Evolutionary conservation across 306 rosid species (phyloP), one percentile per base, ranked within the genome.

Genomic region (Cucurbita ficifolia): DNA sequence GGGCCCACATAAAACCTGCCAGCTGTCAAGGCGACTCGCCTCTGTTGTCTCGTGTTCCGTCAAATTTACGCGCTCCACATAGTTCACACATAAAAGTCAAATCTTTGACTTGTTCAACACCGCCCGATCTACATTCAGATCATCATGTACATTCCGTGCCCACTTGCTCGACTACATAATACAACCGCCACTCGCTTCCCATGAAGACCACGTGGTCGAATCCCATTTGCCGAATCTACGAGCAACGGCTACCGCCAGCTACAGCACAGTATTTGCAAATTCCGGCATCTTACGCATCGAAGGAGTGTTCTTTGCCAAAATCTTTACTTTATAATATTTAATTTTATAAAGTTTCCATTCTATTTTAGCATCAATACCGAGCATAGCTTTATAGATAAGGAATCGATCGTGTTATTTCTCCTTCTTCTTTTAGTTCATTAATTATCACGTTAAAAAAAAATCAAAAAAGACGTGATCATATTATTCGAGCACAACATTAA

Each of bases 11-110:
- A 7, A 76, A 56, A 48, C 57, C 76, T 54, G 76, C 79, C 14
- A 54, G 60, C 75, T 72, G 83, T 56, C 80, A 81, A 21, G 75
- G 78, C 79, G 65, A 73, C 75, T 73, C 81, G 67, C 4, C 7
- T 24, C 51, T 29, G 10, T 42, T 19, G 51, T 36, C 78, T 12
- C 79, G 36, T 75, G 71, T 45, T 72, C 81, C 82, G 77, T 73
- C 76, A 68, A 46, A n/a, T 75, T 60, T 48, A 72, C 82, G 72
- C 72, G 77, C 64, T 10, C 55, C 8, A 39, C 73, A 7, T 36
- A 42, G 17, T 8, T 62, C 5, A 5, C 2, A 11, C 8, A 40
- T 1, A 22, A 22, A 19, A 21, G 72, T 67, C 54, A 10, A 67
- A 67, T 0, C 18, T 43, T 67, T 67, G 73, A 68, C 73, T 7